phyloP scores from a whole-genome alignment of 371 early-diverging fungal genomes.

The Apophysomyces trapeziformis region DNA sequence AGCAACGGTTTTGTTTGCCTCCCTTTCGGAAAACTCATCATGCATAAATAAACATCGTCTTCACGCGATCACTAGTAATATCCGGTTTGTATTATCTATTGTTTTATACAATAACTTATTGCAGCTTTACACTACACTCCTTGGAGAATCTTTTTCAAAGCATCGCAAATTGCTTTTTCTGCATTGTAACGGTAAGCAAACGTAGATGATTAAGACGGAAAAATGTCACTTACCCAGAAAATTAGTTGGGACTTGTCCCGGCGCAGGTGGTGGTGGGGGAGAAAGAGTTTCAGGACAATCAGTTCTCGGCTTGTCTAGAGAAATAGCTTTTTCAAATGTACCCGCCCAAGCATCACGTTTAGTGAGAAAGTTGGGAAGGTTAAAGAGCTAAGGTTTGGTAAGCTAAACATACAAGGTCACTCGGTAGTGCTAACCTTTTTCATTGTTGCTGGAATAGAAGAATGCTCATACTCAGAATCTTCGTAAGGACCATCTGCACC shows the following conservation, averaged over 20 bases:
- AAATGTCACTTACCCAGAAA: slow-evolving; percentile 19
- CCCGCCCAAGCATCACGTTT: slow-evolving; percentile 36
- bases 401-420: background rate
- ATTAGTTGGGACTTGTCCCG: slow-evolving; percentile 12
- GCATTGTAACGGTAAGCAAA: background rate
- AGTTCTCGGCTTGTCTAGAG: slow-evolving; percentile 22
- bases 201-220: background rate
- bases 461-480: slow-evolving; percentile 46
- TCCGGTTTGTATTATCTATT: no score
- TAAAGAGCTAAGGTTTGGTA: slow-evolving; percentile 23
- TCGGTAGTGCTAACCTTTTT: slow-evolving; percentile 26
- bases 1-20: no score
- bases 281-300: slow-evolving; percentile 28
- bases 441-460: slow-evolving; percentile 48
- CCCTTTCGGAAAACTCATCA: no score
- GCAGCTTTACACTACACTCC: slow-evolving; percentile 11
- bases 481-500: slow-evolving; percentile 26
- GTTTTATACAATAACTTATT: background rate
- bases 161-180: slow-evolving; percentile 24
- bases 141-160: slow-evolving; percentile 23
- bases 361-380: slow-evolving; percentile 31
- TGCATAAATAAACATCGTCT: no score
- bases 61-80: background rate
- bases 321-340: slow-evolving; percentile 29
- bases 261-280: slow-evolving; percentile 23